These are phyloP conservation scores for Rhodomyrtus tomentosa DNA, from an alignment of 345 rosid genomes.

Conservation along the genomic window DNA sequence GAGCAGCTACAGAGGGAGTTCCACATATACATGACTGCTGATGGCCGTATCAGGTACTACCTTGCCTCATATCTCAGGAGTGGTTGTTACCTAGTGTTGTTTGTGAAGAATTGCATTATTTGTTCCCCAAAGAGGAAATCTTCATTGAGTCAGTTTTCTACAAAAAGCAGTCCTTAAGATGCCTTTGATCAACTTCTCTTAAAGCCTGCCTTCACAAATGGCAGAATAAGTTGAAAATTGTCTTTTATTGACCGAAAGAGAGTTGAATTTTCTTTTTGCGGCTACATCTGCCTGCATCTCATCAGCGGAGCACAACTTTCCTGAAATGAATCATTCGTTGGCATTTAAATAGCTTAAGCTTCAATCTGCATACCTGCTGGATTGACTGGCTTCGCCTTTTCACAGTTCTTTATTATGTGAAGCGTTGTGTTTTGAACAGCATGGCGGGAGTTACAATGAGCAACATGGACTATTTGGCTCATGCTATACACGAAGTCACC, in stretches of 20 bases:
- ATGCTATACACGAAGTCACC: conserved; percentile 75
- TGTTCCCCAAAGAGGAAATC: background rate
- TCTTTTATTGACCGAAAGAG: background rate
- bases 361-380: background rate
- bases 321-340: background rate
- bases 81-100: background rate
- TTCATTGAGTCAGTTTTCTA: background rate
- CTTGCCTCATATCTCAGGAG: background rate
- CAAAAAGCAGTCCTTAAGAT: background rate
- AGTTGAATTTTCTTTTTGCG: background rate
- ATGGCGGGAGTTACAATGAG: conserved; percentile 91
- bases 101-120: background rate
- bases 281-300: background rate
- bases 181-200: background rate
- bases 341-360: background rate
- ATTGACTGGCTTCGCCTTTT: background rate
- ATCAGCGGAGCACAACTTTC: background rate
- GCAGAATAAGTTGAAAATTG: background rate
- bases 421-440: conserved; percentile 19
- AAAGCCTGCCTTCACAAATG: background rate
- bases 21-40: conserved; percentile 85
- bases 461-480: conserved; percentile 71
- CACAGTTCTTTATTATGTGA: background rate
- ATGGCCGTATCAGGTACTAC: conserved; percentile 78
- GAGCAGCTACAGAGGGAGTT: conserved; percentile 66